These are phyloP conservation scores for Zarea fungicola DNA, from an alignment of 2,329 filamentous ascomycete genomes.

Conservation along the genomic window DNA sequence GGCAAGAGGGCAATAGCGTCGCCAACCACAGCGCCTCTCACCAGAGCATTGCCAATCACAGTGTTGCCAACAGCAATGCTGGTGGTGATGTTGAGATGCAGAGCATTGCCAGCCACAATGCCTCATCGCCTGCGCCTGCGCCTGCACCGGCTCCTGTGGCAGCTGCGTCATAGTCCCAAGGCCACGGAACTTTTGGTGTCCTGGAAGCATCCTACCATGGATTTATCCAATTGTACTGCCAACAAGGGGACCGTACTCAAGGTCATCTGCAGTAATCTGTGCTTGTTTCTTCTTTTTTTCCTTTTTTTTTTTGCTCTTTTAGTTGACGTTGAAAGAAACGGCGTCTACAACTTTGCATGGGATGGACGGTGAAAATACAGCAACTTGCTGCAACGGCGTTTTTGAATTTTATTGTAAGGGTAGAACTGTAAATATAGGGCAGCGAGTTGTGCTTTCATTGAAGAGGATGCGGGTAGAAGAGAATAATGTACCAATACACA, in stretches of 20 bases:
- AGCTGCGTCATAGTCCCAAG: conserved; percentile 33
- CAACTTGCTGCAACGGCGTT: conserved; percentile 2
- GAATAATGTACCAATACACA: too few species aligned
- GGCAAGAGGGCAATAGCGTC: conserved; percentile 44
- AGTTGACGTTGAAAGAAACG: not conserved
- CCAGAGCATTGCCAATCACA: too few species aligned
- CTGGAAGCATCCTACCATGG: not conserved
- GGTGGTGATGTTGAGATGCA: conserved; percentile 47
- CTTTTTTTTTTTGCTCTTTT: too few species aligned
- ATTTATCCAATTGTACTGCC: too few species aligned
- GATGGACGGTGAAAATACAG: not conserved
- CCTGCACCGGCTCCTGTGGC: conserved; percentile 37
- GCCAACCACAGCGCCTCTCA: conserved; percentile 39
- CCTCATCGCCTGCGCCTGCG: conserved; percentile 41
- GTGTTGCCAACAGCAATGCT: conserved; percentile 38
- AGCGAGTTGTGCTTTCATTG: not conserved
- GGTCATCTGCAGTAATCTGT: too few species aligned
- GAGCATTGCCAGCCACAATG: conserved; percentile 46
- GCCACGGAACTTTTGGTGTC: not conserved
- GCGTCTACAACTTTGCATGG: conserved; percentile 4
- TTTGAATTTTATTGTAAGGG: not conserved
- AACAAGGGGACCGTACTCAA: too few species aligned
- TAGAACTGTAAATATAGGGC: conserved; percentile 9
- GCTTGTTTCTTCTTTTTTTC: too few species aligned
- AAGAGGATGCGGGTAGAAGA: too few species aligned